Conservation (phyloP, 78 protist species). For the Dictyostelium brefeldianum region DNA sequence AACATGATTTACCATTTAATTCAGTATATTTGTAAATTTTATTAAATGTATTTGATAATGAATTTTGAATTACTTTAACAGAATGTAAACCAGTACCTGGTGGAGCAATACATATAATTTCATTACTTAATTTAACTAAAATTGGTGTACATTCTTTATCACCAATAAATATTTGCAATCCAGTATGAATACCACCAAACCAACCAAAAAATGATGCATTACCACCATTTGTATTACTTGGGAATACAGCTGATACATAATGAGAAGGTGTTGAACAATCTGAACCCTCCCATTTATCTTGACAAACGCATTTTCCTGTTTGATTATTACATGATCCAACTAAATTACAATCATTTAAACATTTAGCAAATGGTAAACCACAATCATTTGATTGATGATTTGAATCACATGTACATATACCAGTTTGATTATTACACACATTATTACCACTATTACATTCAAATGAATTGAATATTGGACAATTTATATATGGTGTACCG, state of each 20-base stretch:
- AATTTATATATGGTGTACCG: not conserved
- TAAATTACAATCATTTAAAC: not conserved
- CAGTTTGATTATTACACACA: not conserved
- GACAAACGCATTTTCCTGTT: not conserved
- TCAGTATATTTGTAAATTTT: not conserved
- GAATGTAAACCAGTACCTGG: conserved; percentile 8
- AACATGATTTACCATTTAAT: not conserved
- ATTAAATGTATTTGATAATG: not conserved
- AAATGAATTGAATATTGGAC: not conserved
- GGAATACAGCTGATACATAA: not conserved
- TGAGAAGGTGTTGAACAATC: not conserved
- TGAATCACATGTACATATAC: not conserved
- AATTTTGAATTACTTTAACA: not conserved
- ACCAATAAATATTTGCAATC: not conserved
- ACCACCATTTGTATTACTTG: not conserved
- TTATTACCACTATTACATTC: not conserved
- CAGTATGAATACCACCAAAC: not conserved
- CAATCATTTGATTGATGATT: not conserved
- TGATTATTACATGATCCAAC: not conserved
- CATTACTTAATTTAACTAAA: not conserved
- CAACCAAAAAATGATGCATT: conserved; percentile 2
- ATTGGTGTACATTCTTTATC: not conserved
- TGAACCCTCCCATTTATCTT: not conserved
- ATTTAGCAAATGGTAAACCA: not conserved
- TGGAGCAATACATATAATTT: not conserved